Evolutionary conservation across 2,329 filamentous ascomycete genomes (phyloP).

Genomic region (Microsporum ferrugineum): DNA sequence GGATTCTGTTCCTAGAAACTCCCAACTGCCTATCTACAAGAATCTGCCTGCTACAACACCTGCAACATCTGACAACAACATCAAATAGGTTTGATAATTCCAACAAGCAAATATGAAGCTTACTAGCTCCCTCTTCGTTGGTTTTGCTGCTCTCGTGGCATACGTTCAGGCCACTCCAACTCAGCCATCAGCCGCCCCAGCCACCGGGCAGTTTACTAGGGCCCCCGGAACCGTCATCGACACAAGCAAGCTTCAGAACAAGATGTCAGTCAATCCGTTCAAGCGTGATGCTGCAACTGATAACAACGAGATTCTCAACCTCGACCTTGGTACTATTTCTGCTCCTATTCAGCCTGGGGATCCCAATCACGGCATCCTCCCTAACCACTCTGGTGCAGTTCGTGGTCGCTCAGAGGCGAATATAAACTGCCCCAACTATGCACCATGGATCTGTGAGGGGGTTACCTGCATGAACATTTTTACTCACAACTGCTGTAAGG

Average conservation of each 20-base stretch:
- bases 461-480: conserved; percentile 11
- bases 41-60: not conserved
- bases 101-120: conserved; percentile 8
- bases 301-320: conserved; percentile 2
- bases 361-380: not conserved
- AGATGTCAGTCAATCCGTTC: not conserved
- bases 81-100: not conserved
- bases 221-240: conserved; percentile 10
- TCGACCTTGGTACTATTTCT: conserved; percentile 7
- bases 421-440: conserved; percentile 1
- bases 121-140: not conserved
- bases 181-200: not conserved
- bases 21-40: not conserved
- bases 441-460: conserved; percentile 10
- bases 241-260: conserved; percentile 4
- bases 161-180: conserved; percentile 5
- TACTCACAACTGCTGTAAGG: conserved; percentile 12
- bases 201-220: conserved; percentile 8
- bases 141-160: conserved; percentile 1
- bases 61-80: not conserved
- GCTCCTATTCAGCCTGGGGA: conserved; percentile 6
- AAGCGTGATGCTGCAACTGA: not conserved
- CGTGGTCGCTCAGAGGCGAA: not conserved
- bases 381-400: not conserved
- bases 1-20: not conserved